Evolutionary conservation across 257 asterid species (phyloP).

Genomic region (Leptodermis oblonga): DNA sequence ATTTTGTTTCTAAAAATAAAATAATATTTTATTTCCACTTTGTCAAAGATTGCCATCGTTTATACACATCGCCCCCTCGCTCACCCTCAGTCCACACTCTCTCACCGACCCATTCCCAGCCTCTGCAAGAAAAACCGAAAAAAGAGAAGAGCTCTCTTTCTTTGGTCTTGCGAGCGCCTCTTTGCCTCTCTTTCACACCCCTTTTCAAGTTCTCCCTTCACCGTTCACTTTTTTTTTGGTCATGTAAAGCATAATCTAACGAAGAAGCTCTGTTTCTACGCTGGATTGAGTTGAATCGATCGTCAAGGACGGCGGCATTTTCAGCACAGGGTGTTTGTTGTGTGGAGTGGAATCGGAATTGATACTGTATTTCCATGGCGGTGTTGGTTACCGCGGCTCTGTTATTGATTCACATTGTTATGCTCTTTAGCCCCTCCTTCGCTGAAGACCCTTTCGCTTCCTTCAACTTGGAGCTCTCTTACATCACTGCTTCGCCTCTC

Average conservation of each 20-base stretch:
- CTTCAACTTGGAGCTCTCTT: slow-evolving; percentile 62
- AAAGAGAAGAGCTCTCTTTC: background rate
- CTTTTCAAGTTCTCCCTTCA: background rate
- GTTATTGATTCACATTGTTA: slow-evolving; percentile 27
- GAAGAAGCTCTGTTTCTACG: background rate
- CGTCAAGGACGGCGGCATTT: background rate
- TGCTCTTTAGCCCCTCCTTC: slow-evolving; percentile 38
- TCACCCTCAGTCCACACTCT: background rate
- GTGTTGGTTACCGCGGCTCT: slow-evolving; percentile 13
- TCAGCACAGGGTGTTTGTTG: background rate
- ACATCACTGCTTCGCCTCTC: slow-evolving; percentile 81
- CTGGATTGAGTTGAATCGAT: background rate
- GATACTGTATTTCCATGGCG: slow-evolving; percentile 17
- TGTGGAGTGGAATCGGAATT: background rate
- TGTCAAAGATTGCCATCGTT: too few species aligned
- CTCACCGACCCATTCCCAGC: background rate
- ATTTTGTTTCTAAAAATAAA: too few species aligned
- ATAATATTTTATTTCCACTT: too few species aligned
- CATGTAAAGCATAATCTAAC: background rate
- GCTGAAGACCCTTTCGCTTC: slow-evolving; percentile 63
- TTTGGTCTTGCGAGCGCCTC: slow-evolving; percentile 16
- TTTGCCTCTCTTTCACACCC: slow-evolving; percentile 6
- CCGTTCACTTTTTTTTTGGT: slow-evolving; percentile 1
- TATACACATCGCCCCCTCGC: too few species aligned
- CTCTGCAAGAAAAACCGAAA: too few species aligned